A percentile compares a stretch with the other conserved stretches of the same genome.
These are phyloP conservation scores for Microdochium nivale DNA, from an alignment of 2,329 filamentous ascomycete species.

Conservation along the genomic window DNA sequence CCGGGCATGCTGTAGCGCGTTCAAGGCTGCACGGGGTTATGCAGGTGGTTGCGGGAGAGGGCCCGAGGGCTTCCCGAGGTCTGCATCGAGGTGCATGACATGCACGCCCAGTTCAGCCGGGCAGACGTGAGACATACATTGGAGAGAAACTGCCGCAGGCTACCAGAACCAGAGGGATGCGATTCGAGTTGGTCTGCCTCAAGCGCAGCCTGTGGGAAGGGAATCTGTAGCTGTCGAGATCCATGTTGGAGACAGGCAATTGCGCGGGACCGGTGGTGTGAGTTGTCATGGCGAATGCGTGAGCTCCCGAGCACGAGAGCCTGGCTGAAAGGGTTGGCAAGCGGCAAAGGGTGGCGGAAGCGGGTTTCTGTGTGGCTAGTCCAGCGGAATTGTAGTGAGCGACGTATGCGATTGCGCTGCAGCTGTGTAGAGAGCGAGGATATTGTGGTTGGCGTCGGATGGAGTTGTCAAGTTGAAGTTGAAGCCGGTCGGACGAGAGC, in stretches of 20 bases:
- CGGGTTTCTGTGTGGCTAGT: not conserved
- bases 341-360: not conserved
- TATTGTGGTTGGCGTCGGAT: not conserved
- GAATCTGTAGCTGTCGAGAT: conserved; percentile 44
- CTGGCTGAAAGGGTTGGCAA: no score
- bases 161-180: conserved; percentile 57
- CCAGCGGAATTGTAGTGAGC: not conserved
- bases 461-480: not conserved
- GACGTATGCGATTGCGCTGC: not conserved
- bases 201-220: conserved; percentile 50
- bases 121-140: conserved; percentile 22
- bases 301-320: not conserved
- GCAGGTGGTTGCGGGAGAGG: not conserved
- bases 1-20: not conserved
- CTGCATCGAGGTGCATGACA: not conserved
- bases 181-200: conserved; percentile 43
- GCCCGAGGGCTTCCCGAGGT: not conserved
- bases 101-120: no score
- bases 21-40: not conserved
- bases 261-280: not conserved
- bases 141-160: conserved; percentile 68
- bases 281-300: conserved; percentile 1
- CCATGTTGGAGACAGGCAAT: conserved; percentile 11
- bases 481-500: not conserved
- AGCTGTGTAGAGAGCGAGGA: not conserved